Base-by-base conservation (phyloP, 75 land plant species). In the Pinus taeda region DNA sequence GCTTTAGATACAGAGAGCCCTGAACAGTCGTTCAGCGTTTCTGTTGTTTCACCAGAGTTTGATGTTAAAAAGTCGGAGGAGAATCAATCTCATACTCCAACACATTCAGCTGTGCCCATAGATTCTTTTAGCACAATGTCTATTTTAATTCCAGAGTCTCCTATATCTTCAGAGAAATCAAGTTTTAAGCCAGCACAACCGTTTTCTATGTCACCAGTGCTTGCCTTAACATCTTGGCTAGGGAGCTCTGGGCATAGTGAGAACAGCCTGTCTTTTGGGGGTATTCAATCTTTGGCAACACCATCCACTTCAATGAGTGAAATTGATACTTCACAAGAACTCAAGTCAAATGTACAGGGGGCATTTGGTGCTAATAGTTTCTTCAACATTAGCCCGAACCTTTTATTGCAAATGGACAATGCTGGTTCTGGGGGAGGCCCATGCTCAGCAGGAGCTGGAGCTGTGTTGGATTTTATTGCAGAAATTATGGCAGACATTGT, bases 391-490 rank as follows among this genome's bases (percentile, higher is more conserved):
- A 92, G 75, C 17, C 80, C 92, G 11, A 75, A 88, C 73, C 80
- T 92, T 30, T 83, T 96, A 4, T 77, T 94, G 77, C 89, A 97
- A 73, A 76, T 93, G 59, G 96, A 97, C 72, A 86, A 91, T 78
- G 84, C 85, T 66, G 90, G 99, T 45, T 88, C 90, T 79, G 96
- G 93, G n/a, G 96, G 98, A 59, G 99, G 98, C 21, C 91, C 96
- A 65, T 97, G 94, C 78, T 85, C 93, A 78, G 91, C 98, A 59
- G 92, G 84, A 60, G 94, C 99, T 74, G 91, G 89, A 76, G 98
- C 98, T 26, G 87, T 97, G 49, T 75, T 97, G 61, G 99, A 97
- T 85, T 88, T 97, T 75, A 83, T 97, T 78, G 99, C 98, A 42
- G 95, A 93, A 85, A 90, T 97, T 77, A 86, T 97, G 76, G 90